Evolutionary conservation across 225 moss, liverwort and hornwort species (phyloP).

Genomic region (Physcomitrellopsis africana): DNA sequence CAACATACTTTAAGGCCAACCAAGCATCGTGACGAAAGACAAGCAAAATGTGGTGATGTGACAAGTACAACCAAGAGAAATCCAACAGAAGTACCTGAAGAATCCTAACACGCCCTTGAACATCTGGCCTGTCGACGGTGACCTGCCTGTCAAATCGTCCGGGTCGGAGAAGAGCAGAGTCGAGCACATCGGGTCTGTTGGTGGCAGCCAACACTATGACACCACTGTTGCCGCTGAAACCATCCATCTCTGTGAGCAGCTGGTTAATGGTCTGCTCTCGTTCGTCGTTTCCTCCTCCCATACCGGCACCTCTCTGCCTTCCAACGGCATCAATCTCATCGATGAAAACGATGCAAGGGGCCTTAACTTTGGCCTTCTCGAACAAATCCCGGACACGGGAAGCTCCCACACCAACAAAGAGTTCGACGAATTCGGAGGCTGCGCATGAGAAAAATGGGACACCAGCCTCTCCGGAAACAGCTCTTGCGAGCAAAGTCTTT

Average conservation of each 20-base stretch:
- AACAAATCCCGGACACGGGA: slow-evolving; percentile 45
- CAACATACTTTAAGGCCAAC: background rate
- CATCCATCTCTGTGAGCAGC: slow-evolving; percentile 47
- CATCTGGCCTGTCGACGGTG: slow-evolving; percentile 44
- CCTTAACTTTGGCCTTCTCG: slow-evolving; percentile 47
- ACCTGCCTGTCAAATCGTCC: slow-evolving; percentile 46
- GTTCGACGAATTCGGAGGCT: slow-evolving; percentile 42
- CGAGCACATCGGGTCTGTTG: slow-evolving; percentile 46
- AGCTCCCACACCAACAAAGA: slow-evolving; percentile 46
- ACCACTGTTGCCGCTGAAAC: slow-evolving; percentile 41
- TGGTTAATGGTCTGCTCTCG: slow-evolving; percentile 47
- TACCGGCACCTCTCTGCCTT: slow-evolving; percentile 43
- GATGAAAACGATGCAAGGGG: slow-evolving; percentile 48
- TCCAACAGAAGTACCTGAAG: slow-evolving; percentile 30
- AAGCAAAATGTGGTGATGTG: background rate
- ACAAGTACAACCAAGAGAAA: background rate
- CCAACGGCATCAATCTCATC: slow-evolving; percentile 51
- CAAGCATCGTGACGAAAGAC: background rate
- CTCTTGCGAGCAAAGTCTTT: slow-evolving; percentile 43
- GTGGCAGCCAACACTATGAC: slow-evolving; percentile 47
- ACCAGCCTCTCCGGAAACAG: slow-evolving; percentile 39
- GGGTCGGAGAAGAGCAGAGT: slow-evolving; percentile 41
- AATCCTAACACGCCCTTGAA: slow-evolving; percentile 40
- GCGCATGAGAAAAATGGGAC: slow-evolving; percentile 46
- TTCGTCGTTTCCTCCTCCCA: slow-evolving; percentile 46